phyloP scores from a whole-genome alignment of 2,329 filamentous ascomycete genomes.

The Chaetoscypha palmicola region DNA sequence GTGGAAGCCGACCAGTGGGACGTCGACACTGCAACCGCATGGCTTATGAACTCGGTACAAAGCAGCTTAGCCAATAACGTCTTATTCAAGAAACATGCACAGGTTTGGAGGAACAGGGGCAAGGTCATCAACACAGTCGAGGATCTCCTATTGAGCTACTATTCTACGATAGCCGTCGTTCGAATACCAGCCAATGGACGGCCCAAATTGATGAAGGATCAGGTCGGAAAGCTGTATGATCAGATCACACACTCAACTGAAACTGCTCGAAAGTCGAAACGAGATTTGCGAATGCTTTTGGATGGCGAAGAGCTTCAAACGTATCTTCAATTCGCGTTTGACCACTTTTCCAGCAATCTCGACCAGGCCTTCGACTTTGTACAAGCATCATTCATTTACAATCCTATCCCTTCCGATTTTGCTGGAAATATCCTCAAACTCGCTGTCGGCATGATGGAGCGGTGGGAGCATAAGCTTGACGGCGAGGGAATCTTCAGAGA shows the following conservation, averaged over 20 bases:
- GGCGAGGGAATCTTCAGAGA: conserved; percentile 4
- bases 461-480: not conserved
- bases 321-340: conserved; percentile 10
- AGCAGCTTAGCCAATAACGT: not conserved
- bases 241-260: not conserved
- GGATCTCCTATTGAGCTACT: conserved; percentile 8
- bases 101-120: conserved; percentile 3
- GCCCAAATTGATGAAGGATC: conserved; percentile 1
- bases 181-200: conserved; percentile 2
- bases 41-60: not conserved
- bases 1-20: conserved; percentile 4
- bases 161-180: conserved; percentile 5
- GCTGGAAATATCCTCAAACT: conserved; percentile 12
- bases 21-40: conserved; percentile 1
- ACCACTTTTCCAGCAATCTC: conserved; percentile 4
- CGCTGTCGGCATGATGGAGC: conserved; percentile 4
- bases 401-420: conserved; percentile 10
- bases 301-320: conserved; percentile 1
- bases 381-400: conserved; percentile 6
- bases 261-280: conserved; percentile 1
- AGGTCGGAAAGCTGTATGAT: conserved; percentile 5
- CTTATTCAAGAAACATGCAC: not conserved
- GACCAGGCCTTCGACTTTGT: conserved; percentile 11
- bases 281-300: conserved; percentile 3
- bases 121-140: not conserved